phyloP scores from a whole-genome alignment of 768 basidiomycete species.

The Nidularia sp. region DNA sequence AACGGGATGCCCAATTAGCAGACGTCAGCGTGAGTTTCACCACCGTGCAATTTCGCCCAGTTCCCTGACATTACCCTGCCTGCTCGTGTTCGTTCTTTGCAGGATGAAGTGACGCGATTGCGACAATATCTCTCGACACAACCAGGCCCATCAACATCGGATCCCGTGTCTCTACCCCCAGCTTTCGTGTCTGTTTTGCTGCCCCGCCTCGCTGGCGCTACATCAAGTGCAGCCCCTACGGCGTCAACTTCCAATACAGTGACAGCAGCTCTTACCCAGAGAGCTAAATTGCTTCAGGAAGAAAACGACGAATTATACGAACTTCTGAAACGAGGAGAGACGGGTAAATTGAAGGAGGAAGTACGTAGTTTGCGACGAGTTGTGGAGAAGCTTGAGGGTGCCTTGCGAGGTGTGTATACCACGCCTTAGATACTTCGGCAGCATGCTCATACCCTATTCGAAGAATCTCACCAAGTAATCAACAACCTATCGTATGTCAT shows the following conservation, averaged over 20 bases:
- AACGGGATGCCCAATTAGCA: conserved; percentile 68
- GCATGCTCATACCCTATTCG: conserved; percentile 1
- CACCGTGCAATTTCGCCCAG: conserved; percentile 4
- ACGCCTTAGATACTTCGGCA: neutral
- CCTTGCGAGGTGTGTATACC: conserved; percentile 63
- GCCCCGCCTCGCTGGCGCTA: conserved; percentile 54
- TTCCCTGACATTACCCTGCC: conserved; percentile 2
- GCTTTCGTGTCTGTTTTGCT: conserved; percentile 64
- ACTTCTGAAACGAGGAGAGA: conserved; percentile 68
- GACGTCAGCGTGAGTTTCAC: conserved; percentile 61
- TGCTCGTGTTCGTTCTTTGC: conserved; percentile 11
- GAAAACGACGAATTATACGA: conserved; percentile 87
- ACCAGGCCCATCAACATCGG: conserved; percentile 53
- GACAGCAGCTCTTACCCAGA: conserved; percentile 69
- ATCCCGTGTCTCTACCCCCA: conserved; percentile 67
- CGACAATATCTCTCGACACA: conserved; percentile 63
- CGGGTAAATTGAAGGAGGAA: conserved; percentile 80
- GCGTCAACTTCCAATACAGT: conserved; percentile 49
- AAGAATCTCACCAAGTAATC: conserved; percentile 79
- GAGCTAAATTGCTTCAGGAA: conserved; percentile 69
- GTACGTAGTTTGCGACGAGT: conserved; percentile 64
- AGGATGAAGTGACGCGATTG: conserved; percentile 74
- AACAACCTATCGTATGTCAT: conserved; percentile 63
- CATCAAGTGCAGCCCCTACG: conserved; percentile 19
- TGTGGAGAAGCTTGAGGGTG: conserved; percentile 66